Conservation (phyloP, 768 basidiomycete genomes). For the Naematelia aurantialba region DNA sequence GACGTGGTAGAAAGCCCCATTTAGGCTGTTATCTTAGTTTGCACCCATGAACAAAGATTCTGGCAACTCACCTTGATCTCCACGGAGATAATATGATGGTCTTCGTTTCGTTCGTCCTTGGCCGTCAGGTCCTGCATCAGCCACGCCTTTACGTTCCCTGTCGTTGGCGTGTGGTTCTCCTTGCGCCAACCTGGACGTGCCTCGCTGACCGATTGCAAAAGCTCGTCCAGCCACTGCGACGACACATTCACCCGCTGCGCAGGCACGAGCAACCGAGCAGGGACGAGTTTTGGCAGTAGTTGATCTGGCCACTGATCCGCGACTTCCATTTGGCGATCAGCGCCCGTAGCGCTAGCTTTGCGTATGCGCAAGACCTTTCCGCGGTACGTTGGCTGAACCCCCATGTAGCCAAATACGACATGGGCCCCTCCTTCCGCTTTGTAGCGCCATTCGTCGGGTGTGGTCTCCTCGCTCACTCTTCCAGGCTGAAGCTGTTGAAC, state of each 20-base stretch:
- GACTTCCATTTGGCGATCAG: constrained; percentile 50
- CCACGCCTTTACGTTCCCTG: constrained; percentile 56
- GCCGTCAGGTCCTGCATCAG: constrained; percentile 70
- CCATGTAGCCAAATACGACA: constrained; percentile 77
- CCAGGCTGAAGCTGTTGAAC: neutral
- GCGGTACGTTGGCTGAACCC: constrained; percentile 57
- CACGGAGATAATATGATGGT: constrained; percentile 56
- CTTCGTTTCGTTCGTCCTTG: constrained; percentile 45
- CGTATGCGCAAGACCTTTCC: constrained; percentile 73
- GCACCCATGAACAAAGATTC: neutral
- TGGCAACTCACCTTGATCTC: constrained; percentile 76
- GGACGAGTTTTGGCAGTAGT: constrained; percentile 66
- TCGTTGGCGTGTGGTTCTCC: neutral
- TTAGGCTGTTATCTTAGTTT: constrained; percentile 69
- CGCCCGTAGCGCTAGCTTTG: constrained; percentile 54
- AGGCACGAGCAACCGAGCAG: constrained; percentile 59
- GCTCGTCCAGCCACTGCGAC: neutral
- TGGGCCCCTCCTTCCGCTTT: constrained; percentile 90
- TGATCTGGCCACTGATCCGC: constrained; percentile 60
- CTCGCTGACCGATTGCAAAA: neutral
- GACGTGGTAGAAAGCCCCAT: constrained; percentile 84
- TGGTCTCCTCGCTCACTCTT: constrained; percentile 10
- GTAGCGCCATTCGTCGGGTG: constrained; percentile 62
- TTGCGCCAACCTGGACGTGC: neutral
- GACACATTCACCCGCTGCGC: constrained; percentile 54